phyloP scores from a whole-genome alignment of 2,329 filamentous ascomycete genomes.

The Herpotrichia juniperi region DNA sequence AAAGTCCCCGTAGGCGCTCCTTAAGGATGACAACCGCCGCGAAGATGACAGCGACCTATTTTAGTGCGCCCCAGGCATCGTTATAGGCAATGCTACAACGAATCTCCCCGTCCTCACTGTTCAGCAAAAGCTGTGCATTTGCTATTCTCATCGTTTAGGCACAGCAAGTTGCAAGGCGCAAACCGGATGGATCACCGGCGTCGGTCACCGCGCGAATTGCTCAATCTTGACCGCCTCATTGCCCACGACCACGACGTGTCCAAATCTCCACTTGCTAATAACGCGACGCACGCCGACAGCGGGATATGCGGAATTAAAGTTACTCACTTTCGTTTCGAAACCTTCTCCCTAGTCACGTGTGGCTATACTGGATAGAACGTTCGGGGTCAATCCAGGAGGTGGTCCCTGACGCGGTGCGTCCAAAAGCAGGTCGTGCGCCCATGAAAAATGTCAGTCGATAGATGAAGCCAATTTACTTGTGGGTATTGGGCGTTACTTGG shows the following conservation, averaged over 20 bases:
- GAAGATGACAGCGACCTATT: too few species aligned
- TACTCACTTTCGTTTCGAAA: constrained; percentile 5
- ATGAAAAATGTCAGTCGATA: not conserved
- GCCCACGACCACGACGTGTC: too few species aligned
- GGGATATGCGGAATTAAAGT: not conserved
- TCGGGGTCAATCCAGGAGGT: constrained; percentile 5
- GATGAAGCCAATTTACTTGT: constrained; percentile 5
- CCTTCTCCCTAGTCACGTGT: constrained; percentile 1
- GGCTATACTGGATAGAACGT: not conserved
- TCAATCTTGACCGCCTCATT: not conserved
- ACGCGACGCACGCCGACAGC: constrained; percentile 3
- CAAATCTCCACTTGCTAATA: not conserved
- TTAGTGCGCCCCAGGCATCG: too few species aligned
- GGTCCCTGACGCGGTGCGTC: constrained; percentile 3
- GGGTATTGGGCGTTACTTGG: constrained; percentile 1
- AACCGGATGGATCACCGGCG: too few species aligned
- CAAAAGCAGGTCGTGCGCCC: constrained; percentile 6
- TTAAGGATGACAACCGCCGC: not conserved
- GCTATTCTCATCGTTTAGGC: too few species aligned
- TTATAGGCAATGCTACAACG: too few species aligned
- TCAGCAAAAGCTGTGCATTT: too few species aligned
- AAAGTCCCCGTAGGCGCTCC: not conserved
- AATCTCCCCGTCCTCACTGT: too few species aligned
- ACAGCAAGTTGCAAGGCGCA: too few species aligned
- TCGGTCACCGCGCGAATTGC: too few species aligned